Conservation (phyloP, 371 early-diverging fungal species). For the Mortierella sp. region DNA sequence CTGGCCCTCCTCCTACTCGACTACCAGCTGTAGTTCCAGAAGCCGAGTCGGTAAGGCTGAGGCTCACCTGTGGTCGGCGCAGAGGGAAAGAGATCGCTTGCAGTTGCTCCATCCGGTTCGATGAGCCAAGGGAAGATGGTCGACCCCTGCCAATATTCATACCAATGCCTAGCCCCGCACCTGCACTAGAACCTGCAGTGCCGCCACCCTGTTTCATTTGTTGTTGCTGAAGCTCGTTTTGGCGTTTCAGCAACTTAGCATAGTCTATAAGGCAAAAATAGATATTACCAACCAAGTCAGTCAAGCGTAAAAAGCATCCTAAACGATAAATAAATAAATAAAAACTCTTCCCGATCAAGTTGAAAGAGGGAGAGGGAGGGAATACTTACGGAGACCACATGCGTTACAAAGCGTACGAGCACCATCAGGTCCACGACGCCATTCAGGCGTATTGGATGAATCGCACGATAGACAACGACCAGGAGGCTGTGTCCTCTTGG, state of each 20-base stretch:
- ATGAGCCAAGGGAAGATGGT: too few relatives aligned
- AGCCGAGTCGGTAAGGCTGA: background rate
- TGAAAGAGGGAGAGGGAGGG: background rate
- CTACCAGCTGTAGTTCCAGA: background rate
- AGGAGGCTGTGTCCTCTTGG: conserved; percentile 58
- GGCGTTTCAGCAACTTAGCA: conserved; percentile 45
- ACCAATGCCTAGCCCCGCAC: too few relatives aligned
- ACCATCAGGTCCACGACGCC: conserved; percentile 72
- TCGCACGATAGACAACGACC: conserved; percentile 66
- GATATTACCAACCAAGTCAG: background rate
- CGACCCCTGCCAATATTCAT: too few relatives aligned
- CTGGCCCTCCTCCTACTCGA: conserved; percentile 3
- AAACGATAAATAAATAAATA: background rate
- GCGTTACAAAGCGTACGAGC: conserved; percentile 74
- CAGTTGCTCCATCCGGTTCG: conserved; percentile 5
- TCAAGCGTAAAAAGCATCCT: background rate
- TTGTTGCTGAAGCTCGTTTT: conserved; percentile 13
- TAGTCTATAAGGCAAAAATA: conserved; percentile 21
- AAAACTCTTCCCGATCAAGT: background rate
- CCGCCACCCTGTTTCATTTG: background rate
- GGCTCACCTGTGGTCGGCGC: conserved; percentile 8
- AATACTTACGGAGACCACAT: conserved; percentile 70
- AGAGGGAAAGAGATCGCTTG: conserved; percentile 21
- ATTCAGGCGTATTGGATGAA: conserved; percentile 69
- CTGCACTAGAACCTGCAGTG: background rate